A percentile compares a stretch with the other conserved stretches of the same genome.
phyloP scores from a whole-genome alignment of 352 stramenopile genomes.

The Phytopythium litorale region DNA sequence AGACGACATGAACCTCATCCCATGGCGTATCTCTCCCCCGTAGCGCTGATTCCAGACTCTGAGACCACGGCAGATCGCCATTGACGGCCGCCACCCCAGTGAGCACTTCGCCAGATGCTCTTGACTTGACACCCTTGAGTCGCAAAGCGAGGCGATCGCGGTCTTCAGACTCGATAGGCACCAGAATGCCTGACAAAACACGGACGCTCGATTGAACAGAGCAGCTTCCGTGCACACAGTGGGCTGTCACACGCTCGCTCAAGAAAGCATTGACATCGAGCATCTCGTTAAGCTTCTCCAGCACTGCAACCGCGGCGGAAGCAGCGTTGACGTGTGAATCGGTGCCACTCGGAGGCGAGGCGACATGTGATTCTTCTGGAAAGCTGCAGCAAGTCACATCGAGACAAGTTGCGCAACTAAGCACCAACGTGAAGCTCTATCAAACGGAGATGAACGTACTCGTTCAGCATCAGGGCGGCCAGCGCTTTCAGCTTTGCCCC shows the following conservation, averaged over 20 bases:
- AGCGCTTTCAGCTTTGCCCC: not conserved
- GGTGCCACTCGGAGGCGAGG: not conserved
- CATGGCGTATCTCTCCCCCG: not conserved
- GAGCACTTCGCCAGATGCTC: not conserved
- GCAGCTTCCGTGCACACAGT: constrained; percentile 4
- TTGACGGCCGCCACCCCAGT: not conserved
- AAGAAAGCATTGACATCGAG: not conserved
- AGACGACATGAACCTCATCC: not conserved
- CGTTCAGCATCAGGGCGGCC: not conserved
- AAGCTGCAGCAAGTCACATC: not conserved
- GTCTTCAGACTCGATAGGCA: not conserved
- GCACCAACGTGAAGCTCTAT: too few species aligned
- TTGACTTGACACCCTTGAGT: not conserved
- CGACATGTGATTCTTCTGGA: not conserved
- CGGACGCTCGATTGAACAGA: not conserved
- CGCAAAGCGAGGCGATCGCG: not conserved
- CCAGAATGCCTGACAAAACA: not conserved
- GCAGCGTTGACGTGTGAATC: not conserved
- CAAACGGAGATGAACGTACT: not conserved
- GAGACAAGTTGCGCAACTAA: not conserved
- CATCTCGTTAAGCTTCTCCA: not conserved
- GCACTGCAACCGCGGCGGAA: not conserved
- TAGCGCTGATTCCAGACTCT: not conserved
- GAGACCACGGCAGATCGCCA: not conserved
- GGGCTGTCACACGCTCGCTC: not conserved